phyloP scores from a whole-genome alignment of 2,329 filamentous ascomycete genomes.

The Cercospora nicotianae region DNA sequence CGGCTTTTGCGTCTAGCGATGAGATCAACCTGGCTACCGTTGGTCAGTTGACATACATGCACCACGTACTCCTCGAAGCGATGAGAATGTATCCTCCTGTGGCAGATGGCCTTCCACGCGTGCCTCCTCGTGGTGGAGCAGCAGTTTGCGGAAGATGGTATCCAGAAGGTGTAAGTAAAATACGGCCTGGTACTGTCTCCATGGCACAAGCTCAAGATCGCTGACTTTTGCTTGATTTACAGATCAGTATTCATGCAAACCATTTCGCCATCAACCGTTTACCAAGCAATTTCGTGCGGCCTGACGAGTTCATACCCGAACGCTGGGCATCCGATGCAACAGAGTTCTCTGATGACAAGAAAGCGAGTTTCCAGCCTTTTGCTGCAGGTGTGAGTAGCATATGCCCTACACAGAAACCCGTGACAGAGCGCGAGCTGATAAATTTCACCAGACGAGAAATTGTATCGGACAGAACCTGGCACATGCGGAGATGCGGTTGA shows the following conservation, averaged over 20 bases:
- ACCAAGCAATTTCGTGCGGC: not conserved
- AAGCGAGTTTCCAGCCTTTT: slow-evolving; percentile 17
- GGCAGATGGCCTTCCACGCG: not conserved
- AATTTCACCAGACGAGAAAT: not conserved
- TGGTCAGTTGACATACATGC: slow-evolving; percentile 13
- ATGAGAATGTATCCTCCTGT: not conserved
- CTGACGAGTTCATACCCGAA: not conserved
- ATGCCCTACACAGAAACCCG: no score
- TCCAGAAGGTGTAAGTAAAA: not conserved
- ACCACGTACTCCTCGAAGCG: not conserved
- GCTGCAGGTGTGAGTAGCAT: slow-evolving; percentile 2
- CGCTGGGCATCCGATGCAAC: not conserved
- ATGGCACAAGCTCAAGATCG: no score
- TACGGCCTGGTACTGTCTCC: no score
- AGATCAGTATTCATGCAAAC: not conserved
- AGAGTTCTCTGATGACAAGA: slow-evolving; percentile 13
- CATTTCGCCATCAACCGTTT: not conserved
- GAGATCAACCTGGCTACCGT: slow-evolving; percentile 10
- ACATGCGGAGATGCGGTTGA: slow-evolving; percentile 18
- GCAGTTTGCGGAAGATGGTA: not conserved
- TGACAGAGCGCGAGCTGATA: not conserved
- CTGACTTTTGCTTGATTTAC: no score
- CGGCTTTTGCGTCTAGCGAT: not conserved
- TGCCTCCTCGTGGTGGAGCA: not conserved
- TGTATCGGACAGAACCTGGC: slow-evolving; percentile 20